phyloP scores from a whole-genome alignment of 2,329 filamentous ascomycete genomes.

The Ceratocystis huliohia region DNA sequence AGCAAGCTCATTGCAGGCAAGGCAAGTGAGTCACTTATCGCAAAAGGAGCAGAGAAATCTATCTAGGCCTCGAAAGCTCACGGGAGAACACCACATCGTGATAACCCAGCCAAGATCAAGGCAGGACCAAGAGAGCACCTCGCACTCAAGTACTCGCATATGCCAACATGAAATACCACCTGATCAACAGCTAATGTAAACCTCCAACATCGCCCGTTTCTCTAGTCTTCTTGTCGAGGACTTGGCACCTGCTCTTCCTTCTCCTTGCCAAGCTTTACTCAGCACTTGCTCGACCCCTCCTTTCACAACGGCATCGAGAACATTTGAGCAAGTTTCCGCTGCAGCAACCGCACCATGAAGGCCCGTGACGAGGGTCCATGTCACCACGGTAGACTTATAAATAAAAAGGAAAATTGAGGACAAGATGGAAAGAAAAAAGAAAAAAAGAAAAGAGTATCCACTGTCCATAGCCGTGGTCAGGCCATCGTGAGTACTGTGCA shows the following conservation, averaged over 20 bases:
- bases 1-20: no score
- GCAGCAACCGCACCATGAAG: background rate
- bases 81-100: background rate
- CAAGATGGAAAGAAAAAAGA: background rate
- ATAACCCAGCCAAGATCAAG: background rate
- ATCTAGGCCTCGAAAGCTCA: background rate
- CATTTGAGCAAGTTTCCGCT: constrained; percentile 24
- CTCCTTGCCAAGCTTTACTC: background rate
- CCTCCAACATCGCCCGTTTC: background rate
- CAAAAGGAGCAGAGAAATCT: background rate
- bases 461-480: background rate
- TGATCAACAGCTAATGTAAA: no score
- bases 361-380: constrained; percentile 6
- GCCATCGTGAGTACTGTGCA: background rate
- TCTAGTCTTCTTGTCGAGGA: background rate
- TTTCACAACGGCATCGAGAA: constrained; percentile 18
- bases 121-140: background rate
- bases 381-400: background rate
- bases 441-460: background rate
- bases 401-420: no score
- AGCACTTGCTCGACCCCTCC: background rate
- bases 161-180: background rate
- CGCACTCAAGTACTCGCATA: background rate
- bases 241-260: background rate
- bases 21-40: background rate